Conservation (phyloP, 2,329 filamentous ascomycete species). For the Emericellopsis atlantica region DNA sequence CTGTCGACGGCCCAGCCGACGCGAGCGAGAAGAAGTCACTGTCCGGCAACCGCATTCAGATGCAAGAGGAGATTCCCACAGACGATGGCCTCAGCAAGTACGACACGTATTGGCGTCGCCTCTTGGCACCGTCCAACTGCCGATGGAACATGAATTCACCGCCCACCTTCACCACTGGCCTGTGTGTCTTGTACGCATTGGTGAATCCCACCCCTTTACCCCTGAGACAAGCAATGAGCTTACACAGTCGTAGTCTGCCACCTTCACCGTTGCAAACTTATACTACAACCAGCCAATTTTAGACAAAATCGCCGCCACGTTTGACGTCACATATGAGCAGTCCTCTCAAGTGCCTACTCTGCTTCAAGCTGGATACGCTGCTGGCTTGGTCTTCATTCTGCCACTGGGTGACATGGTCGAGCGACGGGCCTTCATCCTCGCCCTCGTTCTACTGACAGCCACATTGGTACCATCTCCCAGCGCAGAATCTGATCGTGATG, state of each 20-base stretch:
- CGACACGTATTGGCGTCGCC: constrained; percentile 8
- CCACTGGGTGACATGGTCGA: constrained; percentile 61
- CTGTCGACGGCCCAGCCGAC: neutral
- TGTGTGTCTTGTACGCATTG: constrained; percentile 61
- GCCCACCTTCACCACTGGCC: constrained; percentile 51
- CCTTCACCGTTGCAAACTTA: constrained; percentile 66
- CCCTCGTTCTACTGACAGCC: constrained; percentile 54
- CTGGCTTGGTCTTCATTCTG: constrained; percentile 60
- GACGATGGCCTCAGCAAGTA: constrained; percentile 6
- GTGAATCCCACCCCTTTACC: constrained; percentile 19
- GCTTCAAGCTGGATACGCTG: constrained; percentile 69
- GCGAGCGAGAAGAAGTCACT: too few species aligned
- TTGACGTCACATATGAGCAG: constrained; percentile 56
- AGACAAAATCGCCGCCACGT: constrained; percentile 60
- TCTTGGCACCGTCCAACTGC: constrained; percentile 46
- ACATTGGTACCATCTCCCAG: constrained; percentile 39
- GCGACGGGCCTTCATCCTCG: constrained; percentile 56
- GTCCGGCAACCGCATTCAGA: too few species aligned
- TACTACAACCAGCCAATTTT: constrained; percentile 76
- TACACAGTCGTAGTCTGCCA: constrained; percentile 26
- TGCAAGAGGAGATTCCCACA: neutral
- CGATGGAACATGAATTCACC: constrained; percentile 56
- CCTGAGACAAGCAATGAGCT: neutral
- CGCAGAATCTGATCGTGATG: neutral
- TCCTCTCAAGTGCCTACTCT: constrained; percentile 59